A percentile compares a stretch with the other conserved stretches of the same genome.
Conservation (phyloP, 495 filamentous ascomycete species). For the Podospora sp. region DNA sequence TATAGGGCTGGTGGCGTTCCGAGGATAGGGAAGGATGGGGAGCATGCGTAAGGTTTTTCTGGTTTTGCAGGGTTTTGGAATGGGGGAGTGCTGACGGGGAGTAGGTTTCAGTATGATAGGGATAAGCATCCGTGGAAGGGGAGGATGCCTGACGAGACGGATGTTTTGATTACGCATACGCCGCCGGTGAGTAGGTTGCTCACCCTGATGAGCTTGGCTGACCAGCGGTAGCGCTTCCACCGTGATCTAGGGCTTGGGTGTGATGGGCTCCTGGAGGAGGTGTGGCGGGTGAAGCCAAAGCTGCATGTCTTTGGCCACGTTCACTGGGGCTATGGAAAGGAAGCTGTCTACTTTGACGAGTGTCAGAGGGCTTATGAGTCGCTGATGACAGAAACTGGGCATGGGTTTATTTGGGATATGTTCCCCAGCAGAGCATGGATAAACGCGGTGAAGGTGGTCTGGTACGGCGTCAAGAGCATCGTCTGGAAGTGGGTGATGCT, state of each 20-base stretch:
- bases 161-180: slow-evolving; percentile 86
- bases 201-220: not conserved
- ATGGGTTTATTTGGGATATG: slow-evolving; percentile 55
- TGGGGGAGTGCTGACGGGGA: not conserved
- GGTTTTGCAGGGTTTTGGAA: not conserved
- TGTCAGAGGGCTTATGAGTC: slow-evolving; percentile 72
- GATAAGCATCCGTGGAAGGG: slow-evolving; percentile 50
- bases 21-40: not conserved
- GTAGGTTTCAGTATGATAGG: slow-evolving; percentile 52
- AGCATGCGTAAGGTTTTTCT: not conserved
- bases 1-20: not conserved
- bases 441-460: slow-evolving; percentile 60
- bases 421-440: slow-evolving; percentile 57
- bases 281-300: slow-evolving; percentile 76
- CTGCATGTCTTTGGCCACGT: slow-evolving; percentile 92
- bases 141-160: slow-evolving; percentile 68
- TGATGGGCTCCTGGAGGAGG: slow-evolving; percentile 69
- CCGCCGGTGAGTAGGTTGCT: slow-evolving; percentile 42
- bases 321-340: slow-evolving; percentile 67
- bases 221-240: slow-evolving; percentile 59
- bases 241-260: slow-evolving; percentile 79
- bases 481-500: slow-evolving; percentile 73
- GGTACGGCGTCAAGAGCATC: slow-evolving; percentile 64
- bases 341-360: slow-evolving; percentile 77
- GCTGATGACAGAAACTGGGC: slow-evolving; percentile 54